Percentiles rank a stretch among this genome's conserved stretches.
These are phyloP conservation scores for Papiliotrema laurentii DNA, from an alignment of 1,284 basidiomycete species.

Conservation along the genomic window DNA sequence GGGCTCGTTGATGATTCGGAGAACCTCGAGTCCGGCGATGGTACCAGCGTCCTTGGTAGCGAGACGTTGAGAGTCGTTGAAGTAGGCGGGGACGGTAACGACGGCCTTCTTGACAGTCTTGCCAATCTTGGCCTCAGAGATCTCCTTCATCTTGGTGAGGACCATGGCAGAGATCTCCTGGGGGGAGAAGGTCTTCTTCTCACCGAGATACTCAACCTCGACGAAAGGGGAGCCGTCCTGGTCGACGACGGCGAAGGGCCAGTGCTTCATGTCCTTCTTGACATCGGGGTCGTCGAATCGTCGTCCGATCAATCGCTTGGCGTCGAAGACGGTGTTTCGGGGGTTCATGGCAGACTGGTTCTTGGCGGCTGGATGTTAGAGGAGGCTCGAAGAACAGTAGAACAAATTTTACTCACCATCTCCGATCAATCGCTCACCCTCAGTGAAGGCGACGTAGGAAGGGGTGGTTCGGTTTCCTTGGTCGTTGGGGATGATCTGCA, in stretches of 20 bases:
- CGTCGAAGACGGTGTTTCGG: constrained; percentile 91
- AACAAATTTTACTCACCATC: constrained; percentile 54
- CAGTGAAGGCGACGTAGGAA: constrained; percentile 97
- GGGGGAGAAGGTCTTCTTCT: constrained; percentile 59
- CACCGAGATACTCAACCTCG: constrained; percentile 58
- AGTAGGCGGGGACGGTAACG: constrained; percentile 66
- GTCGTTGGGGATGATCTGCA: constrained; percentile 88
- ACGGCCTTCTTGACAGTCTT: constrained; percentile 63
- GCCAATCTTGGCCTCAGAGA: constrained; percentile 61
- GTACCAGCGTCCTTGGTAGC: constrained; percentile 61
- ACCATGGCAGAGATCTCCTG: constrained; percentile 95
- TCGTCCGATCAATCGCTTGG: constrained; percentile 95
- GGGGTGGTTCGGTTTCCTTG: constrained; percentile 98
- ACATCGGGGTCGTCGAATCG: constrained; percentile 72
- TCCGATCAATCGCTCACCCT: constrained; percentile 96
- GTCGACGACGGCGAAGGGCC: constrained; percentile 60
- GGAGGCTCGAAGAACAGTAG: not conserved
- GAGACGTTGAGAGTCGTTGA: constrained; percentile 65
- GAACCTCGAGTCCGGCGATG: constrained; percentile 62
- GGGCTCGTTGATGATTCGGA: constrained; percentile 66
- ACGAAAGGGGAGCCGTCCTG: constrained; percentile 57
- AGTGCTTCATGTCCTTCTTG: constrained; percentile 68
- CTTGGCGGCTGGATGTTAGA: constrained; percentile 70
- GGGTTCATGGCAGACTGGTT: constrained; percentile 97
- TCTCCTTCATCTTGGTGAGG: constrained; percentile 95